Conservation (phyloP, 768 basidiomycete species). For the Suillus alpinus region DNA sequence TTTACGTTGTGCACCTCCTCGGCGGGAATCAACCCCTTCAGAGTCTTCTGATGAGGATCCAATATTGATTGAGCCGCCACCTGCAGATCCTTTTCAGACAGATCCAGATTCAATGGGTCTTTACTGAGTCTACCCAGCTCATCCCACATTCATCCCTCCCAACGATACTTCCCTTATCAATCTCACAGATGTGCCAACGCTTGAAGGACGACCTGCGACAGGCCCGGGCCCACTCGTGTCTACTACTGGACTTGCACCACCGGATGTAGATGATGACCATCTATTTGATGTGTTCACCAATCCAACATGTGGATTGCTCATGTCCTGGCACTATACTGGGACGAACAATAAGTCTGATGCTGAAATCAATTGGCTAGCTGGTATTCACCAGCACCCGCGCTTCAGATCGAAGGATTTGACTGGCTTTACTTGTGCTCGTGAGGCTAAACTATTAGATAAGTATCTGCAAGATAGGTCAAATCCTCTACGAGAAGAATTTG, state of each 20-base stretch:
- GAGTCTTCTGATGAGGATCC: too few species aligned
- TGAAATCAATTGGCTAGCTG: constrained; percentile 19
- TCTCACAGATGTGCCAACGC: constrained; percentile 13
- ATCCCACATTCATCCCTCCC: constrained; percentile 18
- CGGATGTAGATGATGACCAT: not conserved
- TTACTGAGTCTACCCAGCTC: constrained; percentile 19
- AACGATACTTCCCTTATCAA: constrained; percentile 11
- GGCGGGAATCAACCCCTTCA: too few species aligned
- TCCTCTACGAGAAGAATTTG: constrained; percentile 9
- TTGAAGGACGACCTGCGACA: not conserved
- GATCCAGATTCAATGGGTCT: constrained; percentile 19
- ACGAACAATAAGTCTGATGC: constrained; percentile 16
- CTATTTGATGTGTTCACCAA: constrained; percentile 20
- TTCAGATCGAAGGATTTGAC: constrained; percentile 11
- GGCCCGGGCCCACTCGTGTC: not conserved
- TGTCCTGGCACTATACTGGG: constrained; percentile 2
- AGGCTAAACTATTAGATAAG: constrained; percentile 9
- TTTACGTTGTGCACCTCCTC: too few species aligned
- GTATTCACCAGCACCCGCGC: constrained; percentile 16
- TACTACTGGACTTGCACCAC: not conserved
- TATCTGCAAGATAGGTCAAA: constrained; percentile 12
- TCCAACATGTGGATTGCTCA: not conserved
- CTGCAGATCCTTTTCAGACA: constrained; percentile 6
- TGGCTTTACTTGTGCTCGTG: constrained; percentile 22
- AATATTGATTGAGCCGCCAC: too few species aligned